Conservation (phyloP, 2,329 filamentous ascomycete genomes). For the Apiospora kogelbergensis region DNA sequence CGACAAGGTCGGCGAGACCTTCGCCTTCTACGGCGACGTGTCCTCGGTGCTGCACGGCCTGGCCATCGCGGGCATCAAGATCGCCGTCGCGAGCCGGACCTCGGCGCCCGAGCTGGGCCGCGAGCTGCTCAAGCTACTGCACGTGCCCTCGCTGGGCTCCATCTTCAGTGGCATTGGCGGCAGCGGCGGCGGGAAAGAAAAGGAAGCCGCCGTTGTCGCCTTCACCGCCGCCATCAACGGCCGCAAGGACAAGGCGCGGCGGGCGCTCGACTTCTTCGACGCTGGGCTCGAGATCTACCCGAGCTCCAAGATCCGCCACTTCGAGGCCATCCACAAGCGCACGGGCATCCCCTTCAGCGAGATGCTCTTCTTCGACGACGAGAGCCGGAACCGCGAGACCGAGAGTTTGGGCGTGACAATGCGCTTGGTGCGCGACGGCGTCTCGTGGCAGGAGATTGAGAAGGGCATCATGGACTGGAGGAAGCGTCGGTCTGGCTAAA, state of each 20-base stretch:
- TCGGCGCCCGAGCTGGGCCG: slow-evolving; percentile 75
- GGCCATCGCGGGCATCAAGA: slow-evolving; percentile 41
- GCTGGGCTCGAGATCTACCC: slow-evolving; percentile 68
- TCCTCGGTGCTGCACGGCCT: slow-evolving; percentile 66
- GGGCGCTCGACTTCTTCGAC: slow-evolving; percentile 60
- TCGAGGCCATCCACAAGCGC: slow-evolving; percentile 68
- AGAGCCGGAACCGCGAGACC: slow-evolving; percentile 82
- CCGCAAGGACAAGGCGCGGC: slow-evolving; percentile 36
- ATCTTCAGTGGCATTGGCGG: slow-evolving; percentile 12
- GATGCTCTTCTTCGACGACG: slow-evolving; percentile 96
- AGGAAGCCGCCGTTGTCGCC: slow-evolving; percentile 12
- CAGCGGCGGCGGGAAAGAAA: slow-evolving; percentile 17
- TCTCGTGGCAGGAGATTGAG: slow-evolving; percentile 76
- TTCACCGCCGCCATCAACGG: slow-evolving; percentile 12
- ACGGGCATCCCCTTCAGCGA: slow-evolving; percentile 74
- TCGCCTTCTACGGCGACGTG: slow-evolving; percentile 70
- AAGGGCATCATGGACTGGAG: slow-evolving; percentile 80
- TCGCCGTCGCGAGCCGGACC: slow-evolving; percentile 82
- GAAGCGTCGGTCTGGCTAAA: slow-evolving; percentile 51
- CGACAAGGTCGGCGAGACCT: slow-evolving; percentile 64
- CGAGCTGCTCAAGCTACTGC: slow-evolving; percentile 76
- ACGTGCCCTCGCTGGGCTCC: slow-evolving; percentile 45
- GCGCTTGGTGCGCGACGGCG: slow-evolving; percentile 76
- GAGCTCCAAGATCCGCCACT: slow-evolving; percentile 81
- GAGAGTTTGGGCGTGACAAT: slow-evolving; percentile 79